Percentiles rank a stretch among this genome's conserved stretches.
phyloP scores from a whole-genome alignment of 768 basidiomycete species.

The Tylopilus cervinicoccineus region DNA sequence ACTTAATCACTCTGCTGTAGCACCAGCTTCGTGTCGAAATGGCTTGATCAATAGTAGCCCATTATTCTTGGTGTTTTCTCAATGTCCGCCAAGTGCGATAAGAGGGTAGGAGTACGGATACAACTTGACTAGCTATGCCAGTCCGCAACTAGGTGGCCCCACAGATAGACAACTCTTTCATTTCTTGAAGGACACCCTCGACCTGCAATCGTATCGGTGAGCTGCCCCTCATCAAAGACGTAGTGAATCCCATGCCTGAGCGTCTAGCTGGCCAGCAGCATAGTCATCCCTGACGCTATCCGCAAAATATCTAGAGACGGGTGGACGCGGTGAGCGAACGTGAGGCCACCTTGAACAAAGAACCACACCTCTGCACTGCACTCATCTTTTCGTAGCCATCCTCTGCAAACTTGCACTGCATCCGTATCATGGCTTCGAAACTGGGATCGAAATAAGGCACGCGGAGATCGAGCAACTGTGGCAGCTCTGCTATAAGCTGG shows the following conservation, averaged over 20 bases:
- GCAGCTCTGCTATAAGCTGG: conserved; percentile 87
- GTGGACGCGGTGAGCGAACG: not conserved
- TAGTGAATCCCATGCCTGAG: conserved; percentile 54
- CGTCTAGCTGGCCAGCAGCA: conserved; percentile 92
- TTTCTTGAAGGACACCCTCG: conserved; percentile 95
- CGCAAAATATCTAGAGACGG: conserved; percentile 66
- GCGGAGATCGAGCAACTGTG: conserved; percentile 88
- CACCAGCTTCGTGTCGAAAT: conserved; percentile 10
- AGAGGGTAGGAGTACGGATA: conserved; percentile 3
- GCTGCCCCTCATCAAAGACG: not conserved
- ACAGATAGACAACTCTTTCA: conserved; percentile 94
- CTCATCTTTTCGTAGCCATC: conserved; percentile 98
- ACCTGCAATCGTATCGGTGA: conserved; percentile 46
- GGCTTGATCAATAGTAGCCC: conserved; percentile 8
- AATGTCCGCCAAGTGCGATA: not conserved
- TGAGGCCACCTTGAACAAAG: not conserved
- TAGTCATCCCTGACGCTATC: conserved; percentile 94
- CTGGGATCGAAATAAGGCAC: conserved; percentile 98
- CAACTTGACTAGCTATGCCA: not conserved
- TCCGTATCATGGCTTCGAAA: conserved; percentile 98
- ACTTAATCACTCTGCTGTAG: conserved; percentile 20
- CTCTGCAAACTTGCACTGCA: conserved; percentile 97
- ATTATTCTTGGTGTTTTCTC: conserved; percentile 2
- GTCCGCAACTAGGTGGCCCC: conserved; percentile 45
- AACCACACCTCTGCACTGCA: conserved; percentile 75